Percentiles rank a stretch among this genome's conserved stretches.
Conservation (phyloP, 176 grass and related monocot species). For the Bolboschoenus planiculmis region DNA sequence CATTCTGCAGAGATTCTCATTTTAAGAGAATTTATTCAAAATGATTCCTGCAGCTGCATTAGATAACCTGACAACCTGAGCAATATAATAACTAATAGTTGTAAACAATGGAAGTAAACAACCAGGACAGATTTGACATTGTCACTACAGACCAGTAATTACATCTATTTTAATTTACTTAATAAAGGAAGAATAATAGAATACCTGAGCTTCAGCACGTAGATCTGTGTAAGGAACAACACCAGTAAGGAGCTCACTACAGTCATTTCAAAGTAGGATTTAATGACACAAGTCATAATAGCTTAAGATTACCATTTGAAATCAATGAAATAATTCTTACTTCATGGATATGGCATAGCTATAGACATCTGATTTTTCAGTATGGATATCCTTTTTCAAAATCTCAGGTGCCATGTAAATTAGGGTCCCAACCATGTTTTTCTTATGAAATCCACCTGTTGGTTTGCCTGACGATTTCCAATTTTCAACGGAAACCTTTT, state of each 20-base stretch:
- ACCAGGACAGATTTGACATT: not conserved
- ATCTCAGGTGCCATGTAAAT: conserved; percentile 99
- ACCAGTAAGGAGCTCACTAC: conserved; percentile 89
- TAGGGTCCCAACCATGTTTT: conserved; percentile 91
- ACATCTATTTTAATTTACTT: not conserved
- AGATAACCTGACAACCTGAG: not conserved
- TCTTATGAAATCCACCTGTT: conserved; percentile 96
- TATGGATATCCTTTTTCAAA: conserved; percentile 83
- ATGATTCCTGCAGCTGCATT: not conserved
- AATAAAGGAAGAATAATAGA: not conserved
- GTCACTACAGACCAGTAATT: not conserved
- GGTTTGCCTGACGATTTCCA: conserved; percentile 96
- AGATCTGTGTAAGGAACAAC: conserved; percentile 95
- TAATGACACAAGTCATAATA: not conserved
- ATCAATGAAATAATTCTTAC: conserved; percentile 48
- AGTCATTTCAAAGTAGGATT: conserved; percentile 26
- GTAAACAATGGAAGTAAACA: not conserved
- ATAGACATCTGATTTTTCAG: conserved; percentile 95
- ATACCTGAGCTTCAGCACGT: conserved; percentile 93
- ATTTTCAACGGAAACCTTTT: conserved; percentile 68
- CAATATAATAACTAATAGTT: not conserved
- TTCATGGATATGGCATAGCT: conserved; percentile 91
- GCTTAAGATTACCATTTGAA: not conserved
- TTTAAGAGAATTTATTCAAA: not conserved
- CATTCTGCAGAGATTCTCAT: not conserved